Percentiles rank a stretch among this genome's conserved stretches.
These are phyloP conservation scores for Paxillus rubicundulus DNA, from an alignment of 768 basidiomycete genomes.

Conservation along the genomic window DNA sequence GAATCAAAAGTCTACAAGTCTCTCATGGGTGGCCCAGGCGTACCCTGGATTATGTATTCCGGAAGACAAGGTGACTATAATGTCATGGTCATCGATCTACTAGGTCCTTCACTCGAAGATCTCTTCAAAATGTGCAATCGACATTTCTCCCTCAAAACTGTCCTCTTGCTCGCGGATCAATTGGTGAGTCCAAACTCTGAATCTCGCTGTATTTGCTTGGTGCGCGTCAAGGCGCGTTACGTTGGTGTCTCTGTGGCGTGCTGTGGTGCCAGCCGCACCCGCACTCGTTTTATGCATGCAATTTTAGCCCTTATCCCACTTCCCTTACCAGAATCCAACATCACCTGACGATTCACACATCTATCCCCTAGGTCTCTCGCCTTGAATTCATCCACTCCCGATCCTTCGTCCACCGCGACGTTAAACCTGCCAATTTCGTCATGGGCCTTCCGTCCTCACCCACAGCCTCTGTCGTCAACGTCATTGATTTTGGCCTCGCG, in stretches of 20 bases:
- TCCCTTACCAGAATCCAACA: background rate
- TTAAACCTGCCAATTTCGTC: conserved; percentile 98
- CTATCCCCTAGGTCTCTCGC: conserved; percentile 71
- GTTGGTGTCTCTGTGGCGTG: background rate
- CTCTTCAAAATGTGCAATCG: conserved; percentile 88
- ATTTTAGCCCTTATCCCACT: background rate
- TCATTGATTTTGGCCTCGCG: conserved; percentile 86
- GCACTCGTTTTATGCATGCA: background rate
- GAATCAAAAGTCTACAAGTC: conserved; percentile 92
- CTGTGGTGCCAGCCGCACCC: background rate
- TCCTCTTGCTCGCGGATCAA: conserved; percentile 91
- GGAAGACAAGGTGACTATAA: conserved; percentile 93
- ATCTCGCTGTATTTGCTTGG: background rate
- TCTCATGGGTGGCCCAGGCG: conserved; percentile 83
- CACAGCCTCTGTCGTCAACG: conserved; percentile 74
- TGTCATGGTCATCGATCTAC: conserved; percentile 95
- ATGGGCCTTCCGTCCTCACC: conserved; percentile 73
- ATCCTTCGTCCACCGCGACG: conserved; percentile 93
- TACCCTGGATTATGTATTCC: conserved; percentile 91
- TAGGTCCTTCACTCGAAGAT: conserved; percentile 87
- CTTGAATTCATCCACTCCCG: conserved; percentile 96
- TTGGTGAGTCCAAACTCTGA: conserved; percentile 54
- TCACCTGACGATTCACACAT: conserved; percentile 10
- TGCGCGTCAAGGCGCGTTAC: conserved; percentile 36
- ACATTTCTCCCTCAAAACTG: conserved; percentile 92